phyloP scores from a whole-genome alignment of 805 yeast genomes.

The Ogataea degrootiae region DNA sequence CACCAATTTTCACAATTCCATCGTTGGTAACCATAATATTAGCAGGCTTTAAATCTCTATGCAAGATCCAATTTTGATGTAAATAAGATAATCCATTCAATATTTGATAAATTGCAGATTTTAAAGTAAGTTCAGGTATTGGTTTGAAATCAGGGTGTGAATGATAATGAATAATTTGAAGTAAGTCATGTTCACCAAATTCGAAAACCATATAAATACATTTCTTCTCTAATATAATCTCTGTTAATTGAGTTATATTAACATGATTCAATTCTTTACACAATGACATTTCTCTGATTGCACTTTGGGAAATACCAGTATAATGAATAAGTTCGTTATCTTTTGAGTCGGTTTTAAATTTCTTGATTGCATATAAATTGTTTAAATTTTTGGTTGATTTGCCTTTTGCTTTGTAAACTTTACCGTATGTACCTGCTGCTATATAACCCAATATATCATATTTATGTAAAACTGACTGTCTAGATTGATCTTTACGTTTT shows the following conservation, averaged over 20 bases:
- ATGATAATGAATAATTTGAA: conserved; percentile 92
- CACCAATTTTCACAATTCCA: conserved; percentile 95
- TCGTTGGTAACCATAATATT: conserved; percentile 90
- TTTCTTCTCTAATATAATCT: conserved; percentile 81
- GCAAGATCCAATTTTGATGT: conserved; percentile 95
- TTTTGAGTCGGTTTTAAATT: conserved; percentile 90
- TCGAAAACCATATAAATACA: conserved; percentile 93
- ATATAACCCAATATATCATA: conserved; percentile 91
- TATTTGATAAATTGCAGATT: conserved; percentile 89
- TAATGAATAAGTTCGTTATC: conserved; percentile 79
- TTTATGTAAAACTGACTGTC: conserved; percentile 74
- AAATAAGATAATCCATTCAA: conserved; percentile 85
- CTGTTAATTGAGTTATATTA: conserved; percentile 75
- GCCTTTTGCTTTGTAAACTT: conserved; percentile 83
- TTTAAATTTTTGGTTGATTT: conserved; percentile 22
- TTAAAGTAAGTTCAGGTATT: conserved; percentile 73
- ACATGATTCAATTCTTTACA: conserved; percentile 82
- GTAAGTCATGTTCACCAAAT: conserved; percentile 90
- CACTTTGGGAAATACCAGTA: conserved; percentile 94
- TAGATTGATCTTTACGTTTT: conserved; percentile 54
- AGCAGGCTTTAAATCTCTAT: conserved; percentile 95
- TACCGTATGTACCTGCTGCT: conserved; percentile 98
- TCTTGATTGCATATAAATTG: conserved; percentile 77
- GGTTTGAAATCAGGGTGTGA: conserved; percentile 81
- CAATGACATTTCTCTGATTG: conserved; percentile 92